A percentile compares a stretch with the other conserved stretches of the same genome.
phyloP scores from a whole-genome alignment of 2,329 filamentous ascomycete species.

The Aspergillus cejpii region DNA sequence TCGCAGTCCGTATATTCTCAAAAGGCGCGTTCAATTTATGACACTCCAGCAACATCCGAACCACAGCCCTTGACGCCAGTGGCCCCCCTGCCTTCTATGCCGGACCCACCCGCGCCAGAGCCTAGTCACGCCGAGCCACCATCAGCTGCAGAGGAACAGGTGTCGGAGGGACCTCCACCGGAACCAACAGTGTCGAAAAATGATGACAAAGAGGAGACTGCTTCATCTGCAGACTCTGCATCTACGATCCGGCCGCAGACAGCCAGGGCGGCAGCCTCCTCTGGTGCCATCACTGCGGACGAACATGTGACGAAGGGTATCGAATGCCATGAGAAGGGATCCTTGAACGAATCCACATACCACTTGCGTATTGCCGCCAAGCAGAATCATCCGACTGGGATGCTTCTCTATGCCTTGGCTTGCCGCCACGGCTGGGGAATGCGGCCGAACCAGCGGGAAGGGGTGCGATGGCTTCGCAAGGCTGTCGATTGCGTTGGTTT shows the following conservation, averaged over 20 bases:
- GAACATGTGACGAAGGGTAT: constrained; percentile 89
- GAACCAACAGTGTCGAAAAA: constrained; percentile 13
- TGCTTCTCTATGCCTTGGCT: constrained; percentile 91
- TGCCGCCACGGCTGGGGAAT: constrained; percentile 98
- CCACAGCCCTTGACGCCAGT: constrained; percentile 12
- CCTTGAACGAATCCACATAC: constrained; percentile 89
- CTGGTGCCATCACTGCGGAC: constrained; percentile 49
- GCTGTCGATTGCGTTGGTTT: constrained; percentile 77
- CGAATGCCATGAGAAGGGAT: constrained; percentile 78
- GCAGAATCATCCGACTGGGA: constrained; percentile 80
- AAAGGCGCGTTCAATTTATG: constrained; percentile 26
- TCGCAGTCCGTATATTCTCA: constrained; percentile 20
- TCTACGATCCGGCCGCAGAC: constrained; percentile 51
- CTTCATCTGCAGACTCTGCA: constrained; percentile 56
- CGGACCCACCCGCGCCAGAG: constrained; percentile 7
- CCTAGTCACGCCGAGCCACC: constrained; percentile 7
- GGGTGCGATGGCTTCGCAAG: constrained; percentile 84
- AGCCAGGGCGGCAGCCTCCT: constrained; percentile 23
- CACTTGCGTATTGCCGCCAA: constrained; percentile 84
- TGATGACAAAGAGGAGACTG: constrained; percentile 37
- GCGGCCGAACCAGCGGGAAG: constrained; percentile 83
- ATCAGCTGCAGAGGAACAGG: constrained; percentile 2
- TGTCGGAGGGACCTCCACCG: constrained; percentile 9
- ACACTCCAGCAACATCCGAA: constrained; percentile 18
- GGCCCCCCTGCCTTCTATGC: constrained; percentile 2